phyloP scores from a whole-genome alignment of 2,329 filamentous ascomycete species.

The Penicillium sp. region DNA sequence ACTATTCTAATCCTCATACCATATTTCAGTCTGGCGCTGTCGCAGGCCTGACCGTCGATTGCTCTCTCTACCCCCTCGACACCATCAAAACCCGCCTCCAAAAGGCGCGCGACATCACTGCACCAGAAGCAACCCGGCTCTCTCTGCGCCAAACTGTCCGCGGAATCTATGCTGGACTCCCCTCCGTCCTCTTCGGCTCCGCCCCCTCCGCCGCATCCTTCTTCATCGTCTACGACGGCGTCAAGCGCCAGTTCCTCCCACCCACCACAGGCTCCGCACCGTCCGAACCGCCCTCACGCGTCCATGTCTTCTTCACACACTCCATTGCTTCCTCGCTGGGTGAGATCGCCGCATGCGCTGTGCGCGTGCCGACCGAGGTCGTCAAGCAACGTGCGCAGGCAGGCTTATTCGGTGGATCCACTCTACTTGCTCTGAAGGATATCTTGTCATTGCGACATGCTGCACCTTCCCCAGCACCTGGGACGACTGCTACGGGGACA shows the following conservation, averaged over 20 bases:
- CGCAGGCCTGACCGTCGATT: conserved; percentile 92
- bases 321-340: conserved; percentile 82
- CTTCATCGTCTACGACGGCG: conserved; percentile 87
- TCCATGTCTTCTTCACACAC: conserved; percentile 52
- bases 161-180: conserved; percentile 89
- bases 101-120: conserved; percentile 55
- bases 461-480: conserved; percentile 1
- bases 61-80: conserved; percentile 95
- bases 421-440: conserved; percentile 60
- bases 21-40: conserved; percentile 71
- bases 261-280: conserved; percentile 15
- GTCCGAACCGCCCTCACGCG: conserved; percentile 28
- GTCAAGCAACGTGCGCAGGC: conserved; percentile 96
- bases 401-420: conserved; percentile 68
- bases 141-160: conserved; percentile 78
- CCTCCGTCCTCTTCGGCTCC: conserved; percentile 81
- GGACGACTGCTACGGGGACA: conserved; percentile 1
- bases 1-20: conserved; percentile 4
- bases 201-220: conserved; percentile 93
- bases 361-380: conserved; percentile 92
- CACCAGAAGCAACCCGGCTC: conserved; percentile 50
- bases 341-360: conserved; percentile 85
- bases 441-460: conserved; percentile 56
- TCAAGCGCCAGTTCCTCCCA: conserved; percentile 54
- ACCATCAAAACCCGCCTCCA: conserved; percentile 97